Conservation (phyloP, 305 asterid species). For the Fraxinus angustifolia region DNA sequence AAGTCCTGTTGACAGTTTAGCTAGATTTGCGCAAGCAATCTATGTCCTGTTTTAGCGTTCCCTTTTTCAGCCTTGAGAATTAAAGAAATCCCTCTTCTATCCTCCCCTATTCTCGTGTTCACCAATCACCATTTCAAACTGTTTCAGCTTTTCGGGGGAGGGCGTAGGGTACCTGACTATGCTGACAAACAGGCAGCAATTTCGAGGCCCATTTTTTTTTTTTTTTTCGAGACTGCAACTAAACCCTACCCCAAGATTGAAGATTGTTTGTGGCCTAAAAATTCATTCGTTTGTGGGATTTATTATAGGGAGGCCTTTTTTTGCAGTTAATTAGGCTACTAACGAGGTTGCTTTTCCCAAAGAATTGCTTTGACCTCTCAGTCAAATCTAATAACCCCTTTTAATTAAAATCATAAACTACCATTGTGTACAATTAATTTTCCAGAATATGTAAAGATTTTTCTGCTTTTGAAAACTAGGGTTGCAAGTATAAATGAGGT, state of each 20-base stretch:
- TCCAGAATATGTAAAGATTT: not conserved
- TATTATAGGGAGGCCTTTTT: conserved; percentile 9
- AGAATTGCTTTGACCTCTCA: not conserved
- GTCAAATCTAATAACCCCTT: not conserved
- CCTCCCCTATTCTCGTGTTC: not conserved
- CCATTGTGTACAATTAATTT: not conserved
- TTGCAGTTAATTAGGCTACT: conserved; percentile 10
- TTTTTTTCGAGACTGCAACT: conserved; percentile 39
- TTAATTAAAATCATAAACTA: not conserved
- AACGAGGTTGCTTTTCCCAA: not conserved
- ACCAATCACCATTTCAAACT: not conserved
- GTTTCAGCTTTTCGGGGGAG: not conserved
- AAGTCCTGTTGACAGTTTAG: conserved; percentile 23
- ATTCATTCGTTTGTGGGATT: conserved; percentile 10
- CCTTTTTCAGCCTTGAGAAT: not conserved
- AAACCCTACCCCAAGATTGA: conserved; percentile 1
- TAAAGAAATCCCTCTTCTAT: conserved; percentile 6
- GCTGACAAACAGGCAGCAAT: conserved; percentile 42
- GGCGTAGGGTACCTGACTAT: conserved; percentile 23
- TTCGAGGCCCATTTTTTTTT: conserved; percentile 26
- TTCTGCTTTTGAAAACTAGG: not conserved
- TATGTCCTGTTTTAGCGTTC: conserved; percentile 8
- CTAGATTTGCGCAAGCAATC: conserved; percentile 40
- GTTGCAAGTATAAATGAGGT: not conserved
- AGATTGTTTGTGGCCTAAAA: conserved; percentile 29